Conservation (phyloP, 768 basidiomycete genomes). For the Hypsizygus marmoreus region DNA sequence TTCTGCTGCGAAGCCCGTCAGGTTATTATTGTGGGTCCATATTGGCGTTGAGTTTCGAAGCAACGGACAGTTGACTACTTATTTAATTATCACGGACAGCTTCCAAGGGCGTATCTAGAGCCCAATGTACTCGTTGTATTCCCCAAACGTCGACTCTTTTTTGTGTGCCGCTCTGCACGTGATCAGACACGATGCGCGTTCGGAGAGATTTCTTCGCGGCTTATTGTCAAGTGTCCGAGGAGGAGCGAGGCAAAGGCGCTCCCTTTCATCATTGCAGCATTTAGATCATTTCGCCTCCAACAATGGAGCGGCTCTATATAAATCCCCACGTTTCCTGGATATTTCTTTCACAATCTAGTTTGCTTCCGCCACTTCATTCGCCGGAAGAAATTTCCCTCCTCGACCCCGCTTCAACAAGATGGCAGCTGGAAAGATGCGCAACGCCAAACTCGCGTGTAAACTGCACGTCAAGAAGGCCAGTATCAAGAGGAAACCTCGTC, state of each 20-base stretch:
- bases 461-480: conserved; percentile 1
- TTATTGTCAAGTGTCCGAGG: no score
- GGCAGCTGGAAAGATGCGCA: not conserved
- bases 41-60: not conserved
- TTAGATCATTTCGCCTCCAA: not conserved
- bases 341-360: no score
- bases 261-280: no score
- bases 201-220: no score
- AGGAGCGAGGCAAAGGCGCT: no score
- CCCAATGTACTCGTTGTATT: no score
- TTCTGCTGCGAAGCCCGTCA: not conserved
- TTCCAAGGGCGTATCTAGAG: no score
- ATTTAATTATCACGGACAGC: not conserved
- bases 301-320: not conserved
- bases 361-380: no score
- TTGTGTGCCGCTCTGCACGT: no score
- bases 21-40: conserved; percentile 1
- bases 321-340: not conserved
- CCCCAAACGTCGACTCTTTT: no score
- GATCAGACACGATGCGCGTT: no score
- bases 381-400: not conserved
- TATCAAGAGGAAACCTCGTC: conserved; percentile 8
- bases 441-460: conserved; percentile 1
- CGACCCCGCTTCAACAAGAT: not conserved
- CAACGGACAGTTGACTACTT: not conserved